Conservation (phyloP, 495 filamentous ascomycete genomes). For the Delitschia confertaspora region DNA sequence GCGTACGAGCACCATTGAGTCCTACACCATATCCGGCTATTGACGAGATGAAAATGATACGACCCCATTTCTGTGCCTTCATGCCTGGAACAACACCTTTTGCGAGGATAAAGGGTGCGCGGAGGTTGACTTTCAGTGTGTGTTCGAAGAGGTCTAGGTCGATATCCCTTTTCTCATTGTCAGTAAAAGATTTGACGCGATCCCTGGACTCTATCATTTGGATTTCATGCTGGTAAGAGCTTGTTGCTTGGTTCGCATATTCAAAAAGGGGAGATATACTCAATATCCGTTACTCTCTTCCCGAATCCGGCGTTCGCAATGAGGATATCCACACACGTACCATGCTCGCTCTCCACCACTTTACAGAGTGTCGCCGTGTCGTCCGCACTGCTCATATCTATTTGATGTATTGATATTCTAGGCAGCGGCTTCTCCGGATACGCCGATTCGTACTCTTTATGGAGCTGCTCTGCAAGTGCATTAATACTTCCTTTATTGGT, state of each 20-base stretch:
- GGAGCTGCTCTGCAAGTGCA: constrained; percentile 38
- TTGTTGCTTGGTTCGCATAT: neutral
- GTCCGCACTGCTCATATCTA: constrained; percentile 46
- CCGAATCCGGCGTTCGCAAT: constrained; percentile 46
- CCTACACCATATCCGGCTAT: constrained; percentile 59
- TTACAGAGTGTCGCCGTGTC: constrained; percentile 46
- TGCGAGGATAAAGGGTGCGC: constrained; percentile 55
- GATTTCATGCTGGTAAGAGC: too few relatives aligned
- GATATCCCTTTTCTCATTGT: constrained; percentile 37
- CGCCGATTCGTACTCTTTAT: constrained; percentile 8
- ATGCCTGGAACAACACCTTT: constrained; percentile 59
- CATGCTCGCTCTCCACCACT: constrained; percentile 45
- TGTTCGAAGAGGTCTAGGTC: constrained; percentile 57
- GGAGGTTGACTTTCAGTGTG: constrained; percentile 56
- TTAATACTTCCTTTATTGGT: constrained; percentile 42
- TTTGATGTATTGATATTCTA: constrained; percentile 47
- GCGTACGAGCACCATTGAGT: constrained; percentile 55
- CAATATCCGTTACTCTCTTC: constrained; percentile 17
- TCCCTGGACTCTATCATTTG: neutral
- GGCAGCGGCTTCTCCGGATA: constrained; percentile 19
- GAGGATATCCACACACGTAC: constrained; percentile 52
- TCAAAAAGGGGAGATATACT: neutral
- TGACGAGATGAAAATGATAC: constrained; percentile 59
- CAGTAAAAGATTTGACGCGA: neutral
- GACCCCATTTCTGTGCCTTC: constrained; percentile 53